These are phyloP conservation scores for Capsella bursapastoris DNA, from an alignment of 345 rosid genomes.

Conservation along the genomic window DNA sequence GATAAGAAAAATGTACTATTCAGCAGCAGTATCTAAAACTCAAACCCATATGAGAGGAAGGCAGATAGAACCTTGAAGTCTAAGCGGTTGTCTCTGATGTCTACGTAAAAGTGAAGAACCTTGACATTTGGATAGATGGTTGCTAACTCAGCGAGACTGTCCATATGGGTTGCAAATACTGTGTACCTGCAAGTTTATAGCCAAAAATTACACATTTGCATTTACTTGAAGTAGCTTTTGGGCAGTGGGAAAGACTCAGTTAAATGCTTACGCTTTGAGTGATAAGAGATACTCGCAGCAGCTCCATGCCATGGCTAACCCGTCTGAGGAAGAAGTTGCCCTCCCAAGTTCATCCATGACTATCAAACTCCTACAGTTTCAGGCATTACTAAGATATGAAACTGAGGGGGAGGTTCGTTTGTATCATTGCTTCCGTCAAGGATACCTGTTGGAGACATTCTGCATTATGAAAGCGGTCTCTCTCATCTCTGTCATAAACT, in stretches of 20 bases:
- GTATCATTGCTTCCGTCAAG: constrained; percentile 20
- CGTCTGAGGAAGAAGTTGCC: constrained; percentile 97
- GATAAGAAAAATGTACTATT: constrained; percentile 15
- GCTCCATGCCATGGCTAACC: constrained; percentile 95
- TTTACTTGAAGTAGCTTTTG: constrained; percentile 17
- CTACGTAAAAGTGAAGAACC: constrained; percentile 81
- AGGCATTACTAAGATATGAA: not conserved
- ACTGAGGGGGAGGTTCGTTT: constrained; percentile 4
- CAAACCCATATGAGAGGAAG: constrained; percentile 1
- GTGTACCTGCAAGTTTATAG: constrained; percentile 63
- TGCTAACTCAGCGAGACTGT: constrained; percentile 78
- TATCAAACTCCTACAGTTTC: constrained; percentile 71
- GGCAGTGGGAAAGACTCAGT: constrained; percentile 8
- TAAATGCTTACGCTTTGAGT: constrained; percentile 67
- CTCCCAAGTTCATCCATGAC: constrained; percentile 98
- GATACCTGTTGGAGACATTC: constrained; percentile 78
- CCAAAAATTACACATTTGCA: constrained; percentile 11
- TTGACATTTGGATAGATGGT: constrained; percentile 86
- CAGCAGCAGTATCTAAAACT: constrained; percentile 15
- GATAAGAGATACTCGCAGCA: constrained; percentile 90
- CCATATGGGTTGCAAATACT: constrained; percentile 90
- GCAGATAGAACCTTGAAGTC: constrained; percentile 76
- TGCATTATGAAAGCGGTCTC: constrained; percentile 98
- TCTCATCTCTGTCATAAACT: constrained; percentile 99
- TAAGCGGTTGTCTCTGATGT: constrained; percentile 66